Conservation (phyloP, 805 yeast species). For the Schwanniomyces polymorphus region DNA sequence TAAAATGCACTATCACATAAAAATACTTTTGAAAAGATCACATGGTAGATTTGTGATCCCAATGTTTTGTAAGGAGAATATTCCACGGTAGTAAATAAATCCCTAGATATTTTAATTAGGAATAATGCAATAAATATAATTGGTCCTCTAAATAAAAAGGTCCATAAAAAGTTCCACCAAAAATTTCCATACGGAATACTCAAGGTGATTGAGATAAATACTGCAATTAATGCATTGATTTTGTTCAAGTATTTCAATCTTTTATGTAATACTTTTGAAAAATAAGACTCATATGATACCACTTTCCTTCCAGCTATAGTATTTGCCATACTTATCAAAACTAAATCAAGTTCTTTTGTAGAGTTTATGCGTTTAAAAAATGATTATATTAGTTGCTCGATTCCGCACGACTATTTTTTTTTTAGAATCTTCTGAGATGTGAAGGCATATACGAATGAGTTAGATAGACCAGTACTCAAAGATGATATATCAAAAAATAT, state of each 20-base stretch:
- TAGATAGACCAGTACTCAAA: too few relatives aligned
- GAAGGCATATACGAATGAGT: too few relatives aligned
- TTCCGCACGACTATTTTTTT: not conserved
- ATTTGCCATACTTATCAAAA: conserved; percentile 1
- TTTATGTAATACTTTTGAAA: conserved; percentile 29
- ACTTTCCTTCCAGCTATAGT: conserved; percentile 3
- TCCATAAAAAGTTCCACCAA: conserved; percentile 29
- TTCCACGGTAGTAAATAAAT: conserved; percentile 27
- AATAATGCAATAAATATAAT: conserved; percentile 26
- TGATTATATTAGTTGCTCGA: not conserved
- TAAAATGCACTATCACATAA: conserved; percentile 17
- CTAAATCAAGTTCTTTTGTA: not conserved
- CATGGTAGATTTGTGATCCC: conserved; percentile 26
- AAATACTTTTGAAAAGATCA: conserved; percentile 17
- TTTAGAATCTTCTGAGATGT: not conserved
- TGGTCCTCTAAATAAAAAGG: conserved; percentile 28
- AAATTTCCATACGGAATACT: conserved; percentile 27
- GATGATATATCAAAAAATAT: too few relatives aligned
- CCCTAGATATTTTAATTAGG: conserved; percentile 24
- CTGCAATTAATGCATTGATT: conserved; percentile 25
- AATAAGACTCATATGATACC: conserved; percentile 12
- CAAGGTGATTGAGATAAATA: conserved; percentile 21
- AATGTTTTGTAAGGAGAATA: conserved; percentile 32
- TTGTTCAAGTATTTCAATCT: conserved; percentile 37
- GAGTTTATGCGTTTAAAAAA: not conserved